A percentile compares a stretch with the other conserved stretches of the same genome.
phyloP scores from a whole-genome alignment of 805 yeast species.

The Lachancea dasiensis region DNA sequence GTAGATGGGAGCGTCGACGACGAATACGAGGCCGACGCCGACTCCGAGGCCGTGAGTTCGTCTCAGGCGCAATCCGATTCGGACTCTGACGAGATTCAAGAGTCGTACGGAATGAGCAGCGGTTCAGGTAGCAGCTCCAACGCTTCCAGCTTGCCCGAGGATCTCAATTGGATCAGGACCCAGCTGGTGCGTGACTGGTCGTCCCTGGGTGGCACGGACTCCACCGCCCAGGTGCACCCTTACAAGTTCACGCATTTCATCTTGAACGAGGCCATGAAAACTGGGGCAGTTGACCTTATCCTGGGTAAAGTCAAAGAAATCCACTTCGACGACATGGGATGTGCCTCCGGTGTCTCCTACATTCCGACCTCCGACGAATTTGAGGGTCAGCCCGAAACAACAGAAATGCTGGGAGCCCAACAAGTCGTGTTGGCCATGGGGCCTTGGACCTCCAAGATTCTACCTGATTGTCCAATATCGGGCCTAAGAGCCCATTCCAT shows the following conservation, averaged over 20 bases:
- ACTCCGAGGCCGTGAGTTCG: too few species aligned
- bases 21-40: not conserved
- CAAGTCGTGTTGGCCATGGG: constrained; percentile 85
- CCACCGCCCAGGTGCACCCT: constrained; percentile 97
- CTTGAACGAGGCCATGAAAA: constrained; percentile 69
- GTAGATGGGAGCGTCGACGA: too few species aligned
- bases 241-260: constrained; percentile 85
- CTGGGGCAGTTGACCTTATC: constrained; percentile 77
- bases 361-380: constrained; percentile 29
- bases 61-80: not conserved
- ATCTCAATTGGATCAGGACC: constrained; percentile 70
- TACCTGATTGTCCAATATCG: constrained; percentile 90
- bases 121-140: constrained; percentile 6
- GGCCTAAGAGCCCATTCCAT: constrained; percentile 95
- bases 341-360: constrained; percentile 69
- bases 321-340: constrained; percentile 54
- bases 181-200: constrained; percentile 67
- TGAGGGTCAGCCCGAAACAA: constrained; percentile 34
- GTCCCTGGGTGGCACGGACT: constrained; percentile 71
- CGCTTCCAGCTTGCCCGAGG: constrained; percentile 44
- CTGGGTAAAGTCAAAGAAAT: constrained; percentile 78
- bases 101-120: constrained; percentile 6
- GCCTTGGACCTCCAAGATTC: constrained; percentile 91
- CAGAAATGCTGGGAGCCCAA: constrained; percentile 53
- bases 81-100: constrained; percentile 6